Conservation (phyloP, 768 basidiomycete species). For the Aureoboletus auriporus region DNA sequence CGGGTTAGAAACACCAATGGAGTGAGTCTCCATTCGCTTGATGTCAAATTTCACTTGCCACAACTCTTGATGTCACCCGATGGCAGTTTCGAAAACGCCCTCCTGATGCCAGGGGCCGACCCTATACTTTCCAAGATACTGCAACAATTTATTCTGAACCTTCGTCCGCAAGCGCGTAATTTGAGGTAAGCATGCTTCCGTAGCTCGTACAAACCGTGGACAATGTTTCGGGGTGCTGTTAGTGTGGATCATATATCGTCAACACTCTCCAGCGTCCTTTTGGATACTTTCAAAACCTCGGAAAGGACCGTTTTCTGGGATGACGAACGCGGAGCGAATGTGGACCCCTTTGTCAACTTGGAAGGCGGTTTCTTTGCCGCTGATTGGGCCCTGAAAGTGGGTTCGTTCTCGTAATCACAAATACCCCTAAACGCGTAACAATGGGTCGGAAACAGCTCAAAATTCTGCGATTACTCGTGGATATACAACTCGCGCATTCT, state of each 20-base stretch:
- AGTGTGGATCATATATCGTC: slow-evolving; percentile 82
- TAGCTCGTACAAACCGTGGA: slow-evolving; percentile 19
- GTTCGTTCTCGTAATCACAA: slow-evolving; percentile 30
- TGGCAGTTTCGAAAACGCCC: slow-evolving; percentile 72
- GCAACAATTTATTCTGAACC: slow-evolving; percentile 72
- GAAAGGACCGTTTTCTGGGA: slow-evolving; percentile 83
- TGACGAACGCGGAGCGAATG: slow-evolving; percentile 58
- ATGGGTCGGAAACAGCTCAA: slow-evolving; percentile 52
- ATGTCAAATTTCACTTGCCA: slow-evolving; percentile 20
- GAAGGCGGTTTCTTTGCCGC: slow-evolving; percentile 75
- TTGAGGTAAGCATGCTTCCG: slow-evolving; percentile 57
- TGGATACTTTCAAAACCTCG: slow-evolving; percentile 67
- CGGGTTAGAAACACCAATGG: slow-evolving; percentile 76
- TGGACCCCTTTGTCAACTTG: slow-evolving; percentile 66
- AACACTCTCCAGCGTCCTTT: slow-evolving; percentile 64
- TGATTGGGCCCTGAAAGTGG: slow-evolving; percentile 80
- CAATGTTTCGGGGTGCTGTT: slow-evolving; percentile 31
- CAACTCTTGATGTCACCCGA: slow-evolving; percentile 30
- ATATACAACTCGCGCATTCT: slow-evolving; percentile 73
- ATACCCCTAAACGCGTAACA: slow-evolving; percentile 28
- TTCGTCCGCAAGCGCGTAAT: slow-evolving; percentile 87
- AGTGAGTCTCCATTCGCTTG: slow-evolving; percentile 51
- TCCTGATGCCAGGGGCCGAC: slow-evolving; percentile 69
- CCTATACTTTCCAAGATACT: slow-evolving; percentile 71
- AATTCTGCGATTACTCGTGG: slow-evolving; percentile 80